Evolutionary conservation across 495 filamentous ascomycete species (phyloP).

Genomic region (Astrothelium macrocarpum): DNA sequence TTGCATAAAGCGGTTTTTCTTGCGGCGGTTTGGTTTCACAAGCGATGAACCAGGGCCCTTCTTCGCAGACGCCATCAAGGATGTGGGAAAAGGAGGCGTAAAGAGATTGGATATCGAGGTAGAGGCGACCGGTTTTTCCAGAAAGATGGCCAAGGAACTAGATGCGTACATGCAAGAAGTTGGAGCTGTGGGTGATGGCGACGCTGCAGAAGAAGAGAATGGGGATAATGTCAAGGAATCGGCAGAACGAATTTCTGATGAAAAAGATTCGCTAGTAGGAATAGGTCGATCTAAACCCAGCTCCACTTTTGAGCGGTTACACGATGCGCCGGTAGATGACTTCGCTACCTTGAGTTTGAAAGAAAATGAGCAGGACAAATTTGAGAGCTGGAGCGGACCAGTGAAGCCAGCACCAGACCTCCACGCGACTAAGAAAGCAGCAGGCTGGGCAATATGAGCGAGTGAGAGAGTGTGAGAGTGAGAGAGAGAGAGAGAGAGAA

Average conservation of each 20-base stretch:
- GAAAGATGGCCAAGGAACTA: slow-evolving; percentile 88
- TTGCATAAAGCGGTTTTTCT: slow-evolving; percentile 89
- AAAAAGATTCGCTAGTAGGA: not conserved
- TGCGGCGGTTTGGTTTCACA: slow-evolving; percentile 76
- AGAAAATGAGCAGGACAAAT: slow-evolving; percentile 7
- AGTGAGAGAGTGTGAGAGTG: too few species aligned
- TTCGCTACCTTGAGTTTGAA: not conserved
- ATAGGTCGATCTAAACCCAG: not conserved
- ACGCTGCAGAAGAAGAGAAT: slow-evolving; percentile 26
- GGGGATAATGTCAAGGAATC: slow-evolving; percentile 17
- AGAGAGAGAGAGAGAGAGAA: too few species aligned
- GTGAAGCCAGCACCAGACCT: slow-evolving; percentile 1
- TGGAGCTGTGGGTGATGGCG: slow-evolving; percentile 44
- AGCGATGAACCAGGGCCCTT: slow-evolving; percentile 74
- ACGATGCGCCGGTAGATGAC: not conserved
- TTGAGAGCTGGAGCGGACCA: not conserved
- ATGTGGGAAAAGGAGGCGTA: slow-evolving; percentile 51
- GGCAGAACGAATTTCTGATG: not conserved
- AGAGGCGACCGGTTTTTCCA: slow-evolving; percentile 88
- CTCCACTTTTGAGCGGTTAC: not conserved
- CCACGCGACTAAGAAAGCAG: slow-evolving; percentile 7
- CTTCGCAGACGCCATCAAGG: slow-evolving; percentile 71
- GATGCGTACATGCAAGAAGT: slow-evolving; percentile 77
- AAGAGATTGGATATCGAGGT: slow-evolving; percentile 77
- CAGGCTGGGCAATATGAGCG: slow-evolving; percentile 20